These are phyloP conservation scores for Rhizopogon rudus DNA, from an alignment of 768 basidiomycete species.

Conservation along the genomic window DNA sequence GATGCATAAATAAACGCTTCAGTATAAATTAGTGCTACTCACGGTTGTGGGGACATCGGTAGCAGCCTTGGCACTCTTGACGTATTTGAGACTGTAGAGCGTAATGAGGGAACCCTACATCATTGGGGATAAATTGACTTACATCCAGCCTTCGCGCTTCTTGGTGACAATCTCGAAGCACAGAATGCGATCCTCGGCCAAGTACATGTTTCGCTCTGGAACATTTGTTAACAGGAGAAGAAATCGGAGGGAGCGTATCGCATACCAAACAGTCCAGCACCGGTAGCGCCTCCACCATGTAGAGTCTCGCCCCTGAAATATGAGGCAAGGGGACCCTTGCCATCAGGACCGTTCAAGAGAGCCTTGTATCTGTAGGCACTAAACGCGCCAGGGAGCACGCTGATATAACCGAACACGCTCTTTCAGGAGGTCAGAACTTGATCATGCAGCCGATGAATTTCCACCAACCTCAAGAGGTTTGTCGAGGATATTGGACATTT, in stretches of 20 bases:
- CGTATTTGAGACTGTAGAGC: slow-evolving; percentile 64
- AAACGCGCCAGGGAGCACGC: slow-evolving; percentile 88
- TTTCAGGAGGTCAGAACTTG: slow-evolving; percentile 9
- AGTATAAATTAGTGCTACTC: slow-evolving; percentile 9
- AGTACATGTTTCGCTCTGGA: slow-evolving; percentile 83
- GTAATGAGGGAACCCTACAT: neutral
- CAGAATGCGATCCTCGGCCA: slow-evolving; percentile 86
- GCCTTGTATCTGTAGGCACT: slow-evolving; percentile 90
- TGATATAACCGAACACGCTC: slow-evolving; percentile 86
- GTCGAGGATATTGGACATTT: slow-evolving; percentile 94
- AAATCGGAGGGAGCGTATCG: neutral
- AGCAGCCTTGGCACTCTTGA: slow-evolving; percentile 90
- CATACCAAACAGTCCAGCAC: slow-evolving; percentile 64
- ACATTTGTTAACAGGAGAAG: neutral
- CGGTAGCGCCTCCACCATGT: slow-evolving; percentile 55
- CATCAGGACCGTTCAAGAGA: slow-evolving; percentile 79
- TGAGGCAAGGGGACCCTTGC: slow-evolving; percentile 83
- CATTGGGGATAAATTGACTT: slow-evolving; percentile 24
- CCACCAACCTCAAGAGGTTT: slow-evolving; percentile 79
- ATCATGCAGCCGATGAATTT: slow-evolving; percentile 11
- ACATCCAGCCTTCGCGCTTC: slow-evolving; percentile 80
- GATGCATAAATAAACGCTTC: neutral
- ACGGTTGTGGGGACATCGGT: slow-evolving; percentile 93
- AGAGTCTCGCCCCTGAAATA: slow-evolving; percentile 94
- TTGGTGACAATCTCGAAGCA: slow-evolving; percentile 94